phyloP scores from a whole-genome alignment of 1,284 basidiomycete genomes.

The Coniophora puteana region DNA sequence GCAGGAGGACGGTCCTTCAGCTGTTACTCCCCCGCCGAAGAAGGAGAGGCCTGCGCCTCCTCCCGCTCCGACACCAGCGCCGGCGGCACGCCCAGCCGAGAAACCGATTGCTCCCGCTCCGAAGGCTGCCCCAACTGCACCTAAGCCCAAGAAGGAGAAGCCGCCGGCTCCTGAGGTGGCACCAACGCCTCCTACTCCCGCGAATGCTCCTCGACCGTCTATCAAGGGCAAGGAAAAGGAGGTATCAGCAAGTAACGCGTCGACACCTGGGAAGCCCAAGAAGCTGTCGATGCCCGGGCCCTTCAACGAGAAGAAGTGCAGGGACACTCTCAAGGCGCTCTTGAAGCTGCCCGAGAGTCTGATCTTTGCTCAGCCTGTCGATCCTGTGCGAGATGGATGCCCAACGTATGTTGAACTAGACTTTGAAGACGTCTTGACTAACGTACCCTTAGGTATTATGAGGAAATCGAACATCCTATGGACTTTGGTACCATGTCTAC shows the following conservation, averaged over 20 bases:
- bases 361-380: conserved; percentile 86
- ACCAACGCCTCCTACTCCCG: no score
- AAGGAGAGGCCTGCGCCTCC: conserved; percentile 43
- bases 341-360: conserved; percentile 65
- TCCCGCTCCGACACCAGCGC: conserved; percentile 15
- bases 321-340: conserved; percentile 65
- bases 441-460: conserved; percentile 65
- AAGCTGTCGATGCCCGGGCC: conserved; percentile 43
- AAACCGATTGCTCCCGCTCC: conserved; percentile 20
- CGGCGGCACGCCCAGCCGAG: conserved; percentile 20
- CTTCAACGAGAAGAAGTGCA: conserved; percentile 79
- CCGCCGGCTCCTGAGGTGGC: conserved; percentile 28
- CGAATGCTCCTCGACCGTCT: conserved; percentile 32
- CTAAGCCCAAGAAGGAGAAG: conserved; percentile 43
- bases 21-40: conserved; percentile 55
- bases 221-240: conserved; percentile 70
- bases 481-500: conserved; percentile 84
- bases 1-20: conserved; percentile 53
- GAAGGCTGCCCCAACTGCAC: conserved; percentile 21
- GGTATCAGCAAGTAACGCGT: conserved; percentile 22
- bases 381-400: conserved; percentile 79
- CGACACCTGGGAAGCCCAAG: conserved; percentile 40
- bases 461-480: conserved; percentile 95
- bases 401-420: conserved; percentile 64
- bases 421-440: conserved; percentile 6